A percentile compares a stretch with the other conserved stretches of the same genome.
These are phyloP conservation scores for Euphorbia tirucalli DNA, from an alignment of 345 rosid species.

Conservation along the genomic window DNA sequence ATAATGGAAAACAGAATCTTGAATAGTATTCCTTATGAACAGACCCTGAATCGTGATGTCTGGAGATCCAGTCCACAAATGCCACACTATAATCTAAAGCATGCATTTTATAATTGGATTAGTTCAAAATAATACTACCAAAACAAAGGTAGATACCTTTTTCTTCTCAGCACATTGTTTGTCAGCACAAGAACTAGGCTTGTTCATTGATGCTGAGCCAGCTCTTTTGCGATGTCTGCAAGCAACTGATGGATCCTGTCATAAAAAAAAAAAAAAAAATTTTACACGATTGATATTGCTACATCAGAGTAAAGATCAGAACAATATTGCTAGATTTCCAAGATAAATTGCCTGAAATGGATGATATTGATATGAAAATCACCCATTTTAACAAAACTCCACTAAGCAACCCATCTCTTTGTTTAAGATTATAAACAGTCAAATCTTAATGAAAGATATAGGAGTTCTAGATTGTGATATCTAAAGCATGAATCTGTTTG, in stretches of 20 bases:
- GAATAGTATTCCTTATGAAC: neutral
- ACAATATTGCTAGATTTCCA: neutral
- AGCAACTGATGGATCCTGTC: conserved; percentile 39
- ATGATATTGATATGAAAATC: neutral
- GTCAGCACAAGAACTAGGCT: conserved; percentile 39
- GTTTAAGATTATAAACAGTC: neutral
- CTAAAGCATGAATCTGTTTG: neutral
- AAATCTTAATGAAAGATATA: no score
- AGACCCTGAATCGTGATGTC: neutral
- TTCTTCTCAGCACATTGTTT: conserved; percentile 56
- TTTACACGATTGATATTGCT: neutral
- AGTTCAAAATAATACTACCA: neutral
- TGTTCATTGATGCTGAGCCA: conserved; percentile 36
- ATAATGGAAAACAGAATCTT: neutral
- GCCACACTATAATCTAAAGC: neutral
- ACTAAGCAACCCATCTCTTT: neutral
- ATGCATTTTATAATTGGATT: neutral
- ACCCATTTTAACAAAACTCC: neutral
- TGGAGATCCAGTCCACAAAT: neutral
- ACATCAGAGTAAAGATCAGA: neutral
- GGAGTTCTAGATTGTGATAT: neutral
- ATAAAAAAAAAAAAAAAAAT: conserved; percentile 15
- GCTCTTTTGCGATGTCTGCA: conserved; percentile 51
- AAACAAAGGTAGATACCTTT: conserved; percentile 38
- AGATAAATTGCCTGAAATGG: neutral